Evolutionary conservation across 2,329 filamentous ascomycete genomes (phyloP), one percentile per base, ranked within the genome.

Genomic region (Diaporthe sp.): DNA sequence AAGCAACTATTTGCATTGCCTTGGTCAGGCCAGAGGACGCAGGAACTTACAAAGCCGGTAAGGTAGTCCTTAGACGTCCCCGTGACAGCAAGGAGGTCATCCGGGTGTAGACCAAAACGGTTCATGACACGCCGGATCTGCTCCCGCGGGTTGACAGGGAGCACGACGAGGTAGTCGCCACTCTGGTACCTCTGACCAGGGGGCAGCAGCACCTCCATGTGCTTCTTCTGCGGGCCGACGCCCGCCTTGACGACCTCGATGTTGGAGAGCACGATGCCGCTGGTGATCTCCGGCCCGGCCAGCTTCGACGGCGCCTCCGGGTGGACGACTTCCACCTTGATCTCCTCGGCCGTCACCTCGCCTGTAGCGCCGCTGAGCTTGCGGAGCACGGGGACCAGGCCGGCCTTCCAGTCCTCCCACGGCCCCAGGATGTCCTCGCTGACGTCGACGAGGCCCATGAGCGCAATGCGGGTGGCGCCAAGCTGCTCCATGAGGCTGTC

Each of bases 141-240:
- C 53, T 86, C 83, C 49, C 85, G 84, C 2, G 88, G 89, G 78
- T 93, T 93, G 25, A 91, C 82, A 2, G 91, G 91, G 1, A 92
- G 83, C 5, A 92, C 84, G 1, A 89, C 89, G 9, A 93, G 85
- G 78, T 93, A 92, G 79, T 93, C 91, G n/a, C 91, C 91, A 20
- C 88, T 87, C 47, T 87, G 86, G 80, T 92, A 93, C 1, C 83
- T 85, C 83, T 87, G 84, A 57, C 87, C 87, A 0, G 76, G 80
- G 20, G 79, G 76, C 1, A 79, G 76, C 20, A 79, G 75, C 58
- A 82, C 76, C 22, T 80, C 71, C 51, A 82, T 76, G 37, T 79
- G 77, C 57, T 76, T 76, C 76, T 79, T 78, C 71, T 78, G 75
- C 10, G 77, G 78, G 9, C 76, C 78, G 39, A 71, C 55, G 25